phyloP scores from a whole-genome alignment of 2,329 filamentous ascomycete genomes.

The Ascomycota sp. region DNA sequence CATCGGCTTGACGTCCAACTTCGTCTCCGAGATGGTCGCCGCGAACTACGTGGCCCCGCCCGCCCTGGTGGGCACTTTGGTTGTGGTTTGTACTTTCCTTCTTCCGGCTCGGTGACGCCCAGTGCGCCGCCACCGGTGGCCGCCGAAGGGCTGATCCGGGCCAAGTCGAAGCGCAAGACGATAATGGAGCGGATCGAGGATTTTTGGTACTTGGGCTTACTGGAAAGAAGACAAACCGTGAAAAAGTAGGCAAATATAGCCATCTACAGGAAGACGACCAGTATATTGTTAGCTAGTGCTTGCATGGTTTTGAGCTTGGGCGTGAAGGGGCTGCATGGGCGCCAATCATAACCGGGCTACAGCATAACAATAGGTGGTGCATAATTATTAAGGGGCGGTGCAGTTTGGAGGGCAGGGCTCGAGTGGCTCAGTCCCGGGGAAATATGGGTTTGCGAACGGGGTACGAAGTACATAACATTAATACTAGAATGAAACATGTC shows the following conservation, averaged over 20 bases:
- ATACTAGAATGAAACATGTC: no score
- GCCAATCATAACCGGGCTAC: no score
- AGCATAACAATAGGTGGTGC: no score
- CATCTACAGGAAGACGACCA: constrained; percentile 1
- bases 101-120: background rate
- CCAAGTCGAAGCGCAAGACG: constrained; percentile 21
- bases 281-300: no score
- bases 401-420: no score
- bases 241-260: no score
- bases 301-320: no score
- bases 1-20: constrained; percentile 65
- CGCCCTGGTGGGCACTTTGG: constrained; percentile 58
- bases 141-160: constrained; percentile 4
- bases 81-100: constrained; percentile 42
- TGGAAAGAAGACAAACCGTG: constrained; percentile 24
- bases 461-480: no score
- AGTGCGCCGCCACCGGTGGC: constrained; percentile 1
- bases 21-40: constrained; percentile 55
- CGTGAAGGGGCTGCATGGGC: no score
- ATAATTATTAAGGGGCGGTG: no score
- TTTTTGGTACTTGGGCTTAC: constrained; percentile 32
- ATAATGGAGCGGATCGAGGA: constrained; percentile 27
- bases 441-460: no score
- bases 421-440: no score
- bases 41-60: constrained; percentile 44